Base-by-base conservation (phyloP, 345 rosid genomes). In the Melastoma malabathricum region DNA sequence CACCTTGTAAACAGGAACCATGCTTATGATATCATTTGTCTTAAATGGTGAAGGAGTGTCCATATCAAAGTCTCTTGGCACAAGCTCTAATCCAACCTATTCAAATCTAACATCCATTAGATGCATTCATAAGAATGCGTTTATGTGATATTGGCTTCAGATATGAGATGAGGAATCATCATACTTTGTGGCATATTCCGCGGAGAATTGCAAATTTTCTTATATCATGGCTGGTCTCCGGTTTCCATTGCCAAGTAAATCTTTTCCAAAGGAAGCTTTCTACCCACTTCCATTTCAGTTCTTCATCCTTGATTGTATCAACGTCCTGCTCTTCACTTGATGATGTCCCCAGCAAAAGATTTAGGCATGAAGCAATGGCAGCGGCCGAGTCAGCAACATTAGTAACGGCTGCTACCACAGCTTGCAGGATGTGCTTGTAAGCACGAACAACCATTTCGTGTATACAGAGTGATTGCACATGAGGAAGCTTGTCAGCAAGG, bases 381-480 rank as follows among this genome's bases (percentile, higher is more conserved):
- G 67, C 69, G 68, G 96, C 83, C 65, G 79, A 63, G 47, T 90
- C 89, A 68, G 72, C 61, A 18, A 72, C 64, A 72, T 71, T 75
- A 58, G 72, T 72, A 54, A 79, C 87, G 10, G 87, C 80, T 34
- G 98, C 84, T 62, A 90, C 76, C 73, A 84, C 95, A 49, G 88
- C 82, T 69, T 80, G 93, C 56, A 90, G 64, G 60, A 87, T 69
- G 72, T 87, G 96, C 72, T 90, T 90, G 66, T 87, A 86, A 44
- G 98, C 95, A 59, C 96, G 82, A 67, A 86, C 77, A 62, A 90
- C 74, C 96, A 90, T 87, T 78, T 90, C 98, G 66, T 84, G 95
- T 44, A 80, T 70, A 64, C 98, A 90, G 68, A 90, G 86, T 15
- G 87, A 86, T 68, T 82, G 88, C 68, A 90, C 92, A 61, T 90